phyloP scores from a whole-genome alignment of 176 grass and related monocot genomes.

The Oryza meyeriana region DNA sequence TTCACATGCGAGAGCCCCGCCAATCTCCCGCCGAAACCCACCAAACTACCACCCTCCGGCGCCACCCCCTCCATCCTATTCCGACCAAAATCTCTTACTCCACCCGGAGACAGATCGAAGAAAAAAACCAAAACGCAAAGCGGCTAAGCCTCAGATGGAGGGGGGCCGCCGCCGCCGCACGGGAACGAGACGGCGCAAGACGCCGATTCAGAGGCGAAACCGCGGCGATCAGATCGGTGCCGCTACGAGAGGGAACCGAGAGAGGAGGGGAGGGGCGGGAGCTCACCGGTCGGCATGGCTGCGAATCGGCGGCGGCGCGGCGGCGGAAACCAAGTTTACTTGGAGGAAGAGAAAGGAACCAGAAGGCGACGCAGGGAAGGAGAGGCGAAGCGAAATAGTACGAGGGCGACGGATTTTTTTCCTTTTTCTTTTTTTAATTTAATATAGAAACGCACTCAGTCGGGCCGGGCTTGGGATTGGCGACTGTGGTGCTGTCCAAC shows the following conservation, averaged over 20 bases:
- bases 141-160: not conserved
- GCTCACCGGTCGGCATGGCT: constrained; percentile 68
- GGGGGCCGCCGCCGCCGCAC: not conserved
- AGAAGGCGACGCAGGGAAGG: not conserved
- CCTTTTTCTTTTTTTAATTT: not conserved
- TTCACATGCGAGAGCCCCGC: not conserved
- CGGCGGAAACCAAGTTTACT: constrained; percentile 43
- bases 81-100: not conserved
- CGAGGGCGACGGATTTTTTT: not conserved
- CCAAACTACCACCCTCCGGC: not conserved
- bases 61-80: not conserved
- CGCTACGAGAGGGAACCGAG: not conserved
- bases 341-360: constrained; percentile 57
- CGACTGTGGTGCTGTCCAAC: not conserved
- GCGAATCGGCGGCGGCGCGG: constrained; percentile 22
- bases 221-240: constrained; percentile 14
- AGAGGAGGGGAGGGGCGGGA: not conserved
- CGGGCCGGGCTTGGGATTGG: not conserved
- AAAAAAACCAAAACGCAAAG: not conserved
- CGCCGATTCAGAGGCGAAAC: not conserved
- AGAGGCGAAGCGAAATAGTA: not conserved
- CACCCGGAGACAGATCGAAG: constrained; percentile 20
- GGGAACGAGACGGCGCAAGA: not conserved
- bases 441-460: not conserved
- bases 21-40: not conserved